These are phyloP conservation scores for Backusella macrospora DNA, from an alignment of 192 early-diverging fungal genomes.

Conservation along the genomic window DNA sequence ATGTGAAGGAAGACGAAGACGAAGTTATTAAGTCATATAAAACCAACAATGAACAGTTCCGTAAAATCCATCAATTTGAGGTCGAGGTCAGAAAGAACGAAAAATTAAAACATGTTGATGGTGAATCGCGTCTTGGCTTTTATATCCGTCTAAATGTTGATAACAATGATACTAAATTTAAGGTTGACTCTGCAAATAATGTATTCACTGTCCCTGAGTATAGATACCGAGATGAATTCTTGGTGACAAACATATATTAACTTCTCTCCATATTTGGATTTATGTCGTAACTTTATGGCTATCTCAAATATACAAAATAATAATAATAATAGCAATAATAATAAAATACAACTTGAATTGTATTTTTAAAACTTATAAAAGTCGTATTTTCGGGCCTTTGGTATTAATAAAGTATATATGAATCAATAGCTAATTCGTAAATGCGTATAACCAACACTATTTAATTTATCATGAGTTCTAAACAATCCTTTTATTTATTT, in stretches of 20 bases:
- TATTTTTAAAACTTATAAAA: neutral
- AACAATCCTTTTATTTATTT: too few species aligned
- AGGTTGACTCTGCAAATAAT: neutral
- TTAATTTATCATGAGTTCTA: too few species aligned
- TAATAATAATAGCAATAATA: neutral
- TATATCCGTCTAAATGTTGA: neutral
- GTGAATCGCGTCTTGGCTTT: neutral
- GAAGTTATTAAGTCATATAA: neutral
- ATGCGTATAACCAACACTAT: too few species aligned
- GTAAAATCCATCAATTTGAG: constrained; percentile 23
- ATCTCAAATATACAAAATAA: neutral
- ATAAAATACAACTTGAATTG: neutral
- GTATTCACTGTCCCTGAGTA: neutral
- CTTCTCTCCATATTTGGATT: neutral
- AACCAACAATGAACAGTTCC: neutral
- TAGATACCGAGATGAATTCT: constrained; percentile 10
- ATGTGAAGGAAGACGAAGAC: neutral
- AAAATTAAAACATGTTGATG: neutral
- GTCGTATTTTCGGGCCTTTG: too few species aligned
- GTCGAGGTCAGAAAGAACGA: neutral
- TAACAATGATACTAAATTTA: neutral
- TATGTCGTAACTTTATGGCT: neutral
- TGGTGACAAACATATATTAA: neutral
- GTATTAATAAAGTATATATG: too few species aligned
- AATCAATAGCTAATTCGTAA: too few species aligned